These are phyloP conservation scores for Ophiostoma fasciatum DNA, from an alignment of 2,329 filamentous ascomycete species.

Conservation along the genomic window DNA sequence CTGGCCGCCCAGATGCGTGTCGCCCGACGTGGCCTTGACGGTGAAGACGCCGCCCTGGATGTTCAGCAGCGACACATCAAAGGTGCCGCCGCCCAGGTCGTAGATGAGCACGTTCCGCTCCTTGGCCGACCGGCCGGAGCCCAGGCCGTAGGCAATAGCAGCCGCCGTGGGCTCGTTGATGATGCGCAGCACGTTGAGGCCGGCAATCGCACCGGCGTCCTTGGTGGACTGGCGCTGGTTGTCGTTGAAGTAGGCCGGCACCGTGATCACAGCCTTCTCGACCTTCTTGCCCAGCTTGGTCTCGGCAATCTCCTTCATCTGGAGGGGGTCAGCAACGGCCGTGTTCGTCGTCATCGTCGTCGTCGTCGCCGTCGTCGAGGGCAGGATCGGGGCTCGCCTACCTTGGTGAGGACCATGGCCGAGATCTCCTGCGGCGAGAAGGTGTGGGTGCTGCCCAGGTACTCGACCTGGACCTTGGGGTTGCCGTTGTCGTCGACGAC, in stretches of 20 bases:
- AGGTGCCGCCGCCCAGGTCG: constrained; percentile 99
- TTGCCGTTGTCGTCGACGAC: constrained; percentile 77
- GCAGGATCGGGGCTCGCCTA: too few relatives aligned
- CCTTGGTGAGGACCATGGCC: constrained; percentile 96
- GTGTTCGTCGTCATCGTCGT: background rate
- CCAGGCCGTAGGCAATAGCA: constrained; percentile 95
- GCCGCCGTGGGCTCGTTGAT: constrained; percentile 99
- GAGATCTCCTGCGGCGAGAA: constrained; percentile 99
- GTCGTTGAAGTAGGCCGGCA: constrained; percentile 99
- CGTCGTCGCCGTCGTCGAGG: too few relatives aligned
- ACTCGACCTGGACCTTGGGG: constrained; percentile 89
- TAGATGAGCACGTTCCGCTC: constrained; percentile 99
- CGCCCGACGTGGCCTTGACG: constrained; percentile 94
- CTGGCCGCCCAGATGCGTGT: constrained; percentile 89
- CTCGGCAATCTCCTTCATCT: constrained; percentile 99
- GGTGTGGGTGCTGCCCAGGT: constrained; percentile 84
- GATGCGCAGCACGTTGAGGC: constrained; percentile 97
- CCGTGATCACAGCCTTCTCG: constrained; percentile 96
- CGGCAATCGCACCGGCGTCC: constrained; percentile 94
- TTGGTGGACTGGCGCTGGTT: constrained; percentile 99
- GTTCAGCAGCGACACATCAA: constrained; percentile 98
- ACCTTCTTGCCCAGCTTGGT: constrained; percentile 97
- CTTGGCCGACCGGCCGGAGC: constrained; percentile 86
- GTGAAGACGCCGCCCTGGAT: constrained; percentile 99
- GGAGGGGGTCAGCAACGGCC: constrained; percentile 10